These are phyloP conservation scores for Brasilioporus rufonigricans DNA, from an alignment of 768 basidiomycete genomes.

Conservation along the genomic window DNA sequence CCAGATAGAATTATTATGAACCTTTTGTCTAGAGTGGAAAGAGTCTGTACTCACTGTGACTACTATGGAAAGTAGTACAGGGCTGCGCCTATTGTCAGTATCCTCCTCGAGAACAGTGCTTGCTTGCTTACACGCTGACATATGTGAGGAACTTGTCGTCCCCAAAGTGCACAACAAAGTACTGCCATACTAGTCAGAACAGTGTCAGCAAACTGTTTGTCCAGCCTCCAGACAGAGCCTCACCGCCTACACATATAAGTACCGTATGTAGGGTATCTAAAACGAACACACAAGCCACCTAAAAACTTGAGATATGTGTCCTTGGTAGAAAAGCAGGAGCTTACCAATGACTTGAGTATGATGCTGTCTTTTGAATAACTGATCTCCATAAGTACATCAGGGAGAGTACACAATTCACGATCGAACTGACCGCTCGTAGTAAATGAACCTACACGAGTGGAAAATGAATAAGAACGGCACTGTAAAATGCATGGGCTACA, in stretches of 20 bases:
- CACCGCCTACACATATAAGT: conserved; percentile 2
- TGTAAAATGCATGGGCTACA: neutral
- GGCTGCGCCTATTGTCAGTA: conserved; percentile 13
- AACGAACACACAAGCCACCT: conserved; percentile 23
- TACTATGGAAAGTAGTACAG: conserved; percentile 16
- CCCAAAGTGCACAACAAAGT: conserved; percentile 21
- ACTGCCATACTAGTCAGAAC: conserved; percentile 19
- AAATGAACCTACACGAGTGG: conserved; percentile 19
- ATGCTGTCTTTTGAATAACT: neutral
- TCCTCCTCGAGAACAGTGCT: conserved; percentile 1
- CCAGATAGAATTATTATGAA: conserved; percentile 15
- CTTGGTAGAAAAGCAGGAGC: neutral
- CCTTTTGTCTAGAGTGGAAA: neutral
- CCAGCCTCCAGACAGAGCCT: conserved; percentile 9
- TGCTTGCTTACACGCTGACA: conserved; percentile 19
- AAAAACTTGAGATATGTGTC: neutral
- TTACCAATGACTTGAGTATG: conserved; percentile 19
- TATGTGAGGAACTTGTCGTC: conserved; percentile 8
- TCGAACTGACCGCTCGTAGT: conserved; percentile 21
- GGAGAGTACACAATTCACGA: neutral
- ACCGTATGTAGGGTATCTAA: conserved; percentile 16
- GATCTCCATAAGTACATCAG: neutral
- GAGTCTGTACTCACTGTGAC: conserved; percentile 18
- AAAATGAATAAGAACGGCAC: neutral
- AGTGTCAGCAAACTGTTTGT: conserved; percentile 1